Evolutionary conservation across 305 asterid species (phyloP).

Genomic region (Fraxinus sp.): DNA sequence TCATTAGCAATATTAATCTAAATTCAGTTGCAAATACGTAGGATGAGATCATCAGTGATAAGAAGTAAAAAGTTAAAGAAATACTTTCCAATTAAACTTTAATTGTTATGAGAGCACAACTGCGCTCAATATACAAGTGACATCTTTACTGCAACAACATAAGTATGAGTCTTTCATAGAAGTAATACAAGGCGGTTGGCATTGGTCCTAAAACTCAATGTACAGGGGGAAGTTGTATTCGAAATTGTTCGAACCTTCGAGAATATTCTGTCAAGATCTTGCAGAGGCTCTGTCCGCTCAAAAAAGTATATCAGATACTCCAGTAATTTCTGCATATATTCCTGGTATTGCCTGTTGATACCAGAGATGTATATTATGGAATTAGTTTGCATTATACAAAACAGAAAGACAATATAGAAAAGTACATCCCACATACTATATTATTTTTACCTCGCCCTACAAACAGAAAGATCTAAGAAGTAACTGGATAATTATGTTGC

Average conservation of each 20-base stretch:
- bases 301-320: constrained; percentile 76
- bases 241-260: constrained; percentile 52
- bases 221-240: background rate
- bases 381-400: background rate
- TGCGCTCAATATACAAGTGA: background rate
- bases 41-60: background rate
- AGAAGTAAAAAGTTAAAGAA: background rate
- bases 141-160: background rate
- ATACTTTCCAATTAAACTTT: background rate
- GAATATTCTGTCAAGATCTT: constrained; percentile 84
- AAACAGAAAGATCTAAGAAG: background rate
- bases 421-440: background rate
- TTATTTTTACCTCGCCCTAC: background rate
- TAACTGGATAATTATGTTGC: background rate
- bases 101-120: background rate
- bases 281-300: constrained; percentile 87
- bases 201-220: constrained; percentile 8
- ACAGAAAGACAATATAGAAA: background rate
- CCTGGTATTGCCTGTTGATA: constrained; percentile 71
- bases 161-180: background rate
- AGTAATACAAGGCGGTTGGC: background rate
- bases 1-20: background rate
- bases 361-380: constrained; percentile 22
- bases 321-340: constrained; percentile 73
- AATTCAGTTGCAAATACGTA: background rate